Conservation (phyloP, 371 early-diverging fungal species). For the Rhizopus microsporus region DNA sequence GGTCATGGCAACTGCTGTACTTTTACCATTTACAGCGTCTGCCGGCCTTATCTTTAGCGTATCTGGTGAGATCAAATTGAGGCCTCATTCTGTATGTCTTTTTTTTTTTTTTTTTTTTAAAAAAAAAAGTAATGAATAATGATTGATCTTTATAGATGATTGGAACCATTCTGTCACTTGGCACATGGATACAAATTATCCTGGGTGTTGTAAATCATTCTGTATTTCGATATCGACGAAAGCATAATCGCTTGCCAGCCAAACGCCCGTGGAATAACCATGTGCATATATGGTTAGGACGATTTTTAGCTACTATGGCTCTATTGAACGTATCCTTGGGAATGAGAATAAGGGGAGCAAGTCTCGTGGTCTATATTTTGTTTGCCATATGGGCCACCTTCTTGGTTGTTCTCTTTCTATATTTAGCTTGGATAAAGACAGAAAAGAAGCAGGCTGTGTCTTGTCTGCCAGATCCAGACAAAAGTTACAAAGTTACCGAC, state of each 20-base stretch:
- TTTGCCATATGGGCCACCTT: constrained; percentile 27
- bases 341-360: constrained; percentile 28
- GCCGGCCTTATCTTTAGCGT: constrained; percentile 24
- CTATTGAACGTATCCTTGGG: constrained; percentile 38
- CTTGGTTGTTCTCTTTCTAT: constrained; percentile 12
- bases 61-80: constrained; percentile 18
- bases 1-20: constrained; percentile 30
- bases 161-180: constrained; percentile 30
- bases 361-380: constrained; percentile 16
- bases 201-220: constrained; percentile 34
- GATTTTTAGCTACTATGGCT: constrained; percentile 20
- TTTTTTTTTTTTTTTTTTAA: not conserved
- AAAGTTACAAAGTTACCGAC: not conserved
- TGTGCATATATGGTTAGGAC: constrained; percentile 38
- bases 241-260: constrained; percentile 16
- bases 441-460: constrained; percentile 3
- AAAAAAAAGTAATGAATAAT: not conserved
- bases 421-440: constrained; percentile 19
- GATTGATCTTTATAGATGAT: constrained; percentile 19
- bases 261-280: constrained; percentile 34
- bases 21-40: constrained; percentile 28
- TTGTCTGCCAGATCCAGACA: not conserved
- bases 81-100: constrained; percentile 33
- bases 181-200: constrained; percentile 30
- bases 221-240: constrained; percentile 28